These are phyloP conservation scores for Suillus cothurnatus DNA, from an alignment of 768 basidiomycete species.

Conservation along the genomic window DNA sequence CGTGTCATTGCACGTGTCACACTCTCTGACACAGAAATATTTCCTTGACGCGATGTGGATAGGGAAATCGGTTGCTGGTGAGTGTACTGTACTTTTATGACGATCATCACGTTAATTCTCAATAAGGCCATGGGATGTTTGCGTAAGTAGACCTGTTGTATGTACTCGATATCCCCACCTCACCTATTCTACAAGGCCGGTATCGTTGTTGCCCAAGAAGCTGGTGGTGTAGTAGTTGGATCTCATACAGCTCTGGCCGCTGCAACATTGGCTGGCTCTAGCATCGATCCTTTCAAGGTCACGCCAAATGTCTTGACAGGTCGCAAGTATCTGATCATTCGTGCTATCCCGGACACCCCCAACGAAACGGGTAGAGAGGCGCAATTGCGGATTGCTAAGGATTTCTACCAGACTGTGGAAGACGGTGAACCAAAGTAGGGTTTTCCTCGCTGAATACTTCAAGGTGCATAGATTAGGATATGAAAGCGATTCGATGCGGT, in stretches of 20 bases:
- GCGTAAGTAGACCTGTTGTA: conserved; percentile 41
- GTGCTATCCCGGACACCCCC: conserved; percentile 64
- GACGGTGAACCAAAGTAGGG: conserved; percentile 60
- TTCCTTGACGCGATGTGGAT: conserved; percentile 4
- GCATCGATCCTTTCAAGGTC: conserved; percentile 56
- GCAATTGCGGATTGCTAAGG: conserved; percentile 78
- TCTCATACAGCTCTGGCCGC: conserved; percentile 51
- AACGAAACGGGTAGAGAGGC: conserved; percentile 67
- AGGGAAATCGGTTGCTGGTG: conserved; percentile 84
- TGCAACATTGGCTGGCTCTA: conserved; percentile 29
- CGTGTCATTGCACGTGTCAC: background rate
- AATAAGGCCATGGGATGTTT: conserved; percentile 82
- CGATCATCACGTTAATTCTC: background rate
- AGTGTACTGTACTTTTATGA: conserved; percentile 22
- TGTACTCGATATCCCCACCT: conserved; percentile 1
- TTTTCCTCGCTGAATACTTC: background rate
- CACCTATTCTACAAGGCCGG: conserved; percentile 59
- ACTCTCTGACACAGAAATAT: background rate
- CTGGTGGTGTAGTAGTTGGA: conserved; percentile 81
- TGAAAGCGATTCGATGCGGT: conserved; percentile 2
- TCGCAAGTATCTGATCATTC: conserved; percentile 79
- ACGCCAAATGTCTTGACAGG: conserved; percentile 73
- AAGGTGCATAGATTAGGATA: background rate
- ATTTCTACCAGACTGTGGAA: conserved; percentile 83
- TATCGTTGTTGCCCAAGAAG: conserved; percentile 87